Evolutionary conservation across 495 filamentous ascomycete species (phyloP).

Genomic region (Penicillium verhagenii): DNA sequence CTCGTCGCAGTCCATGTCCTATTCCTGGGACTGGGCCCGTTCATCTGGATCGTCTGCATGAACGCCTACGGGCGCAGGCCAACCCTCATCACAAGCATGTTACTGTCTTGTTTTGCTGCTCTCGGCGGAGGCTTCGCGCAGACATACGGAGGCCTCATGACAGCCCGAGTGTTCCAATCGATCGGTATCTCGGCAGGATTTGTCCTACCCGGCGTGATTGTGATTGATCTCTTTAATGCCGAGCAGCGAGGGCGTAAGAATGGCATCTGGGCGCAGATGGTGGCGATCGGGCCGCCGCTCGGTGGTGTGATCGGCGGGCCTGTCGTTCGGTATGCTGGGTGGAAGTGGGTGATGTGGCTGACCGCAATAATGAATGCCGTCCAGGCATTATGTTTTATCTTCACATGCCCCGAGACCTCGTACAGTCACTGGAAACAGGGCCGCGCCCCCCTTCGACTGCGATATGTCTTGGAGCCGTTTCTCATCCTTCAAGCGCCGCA

Average conservation of each 20-base stretch:
- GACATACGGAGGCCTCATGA: not conserved
- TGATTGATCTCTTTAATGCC: not conserved
- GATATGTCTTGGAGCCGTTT: not conserved
- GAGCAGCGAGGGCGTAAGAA: not conserved
- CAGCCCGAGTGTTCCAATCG: not conserved
- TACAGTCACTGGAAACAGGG: not conserved
- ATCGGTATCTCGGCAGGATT: not conserved
- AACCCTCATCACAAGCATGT: not conserved
- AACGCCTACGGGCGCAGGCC: not conserved
- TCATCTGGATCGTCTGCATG: constrained; percentile 1
- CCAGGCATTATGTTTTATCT: not conserved
- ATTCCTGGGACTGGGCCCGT: not conserved
- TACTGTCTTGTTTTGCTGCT: not conserved
- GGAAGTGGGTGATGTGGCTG: not conserved
- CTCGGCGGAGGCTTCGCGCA: not conserved
- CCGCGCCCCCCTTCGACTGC: not conserved
- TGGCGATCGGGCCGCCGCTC: not conserved
- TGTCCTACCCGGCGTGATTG: not conserved
- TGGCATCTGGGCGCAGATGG: constrained; percentile 1
- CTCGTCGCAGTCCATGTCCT: constrained; percentile 3
- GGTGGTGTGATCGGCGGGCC: not conserved
- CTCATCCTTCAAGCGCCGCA: constrained; percentile 1
- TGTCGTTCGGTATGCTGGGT: not conserved
- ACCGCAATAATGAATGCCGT: constrained; percentile 1
- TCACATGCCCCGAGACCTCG: not conserved